phyloP scores from a whole-genome alignment of 164 flowering plant species.

The Vitis amurensis region DNA sequence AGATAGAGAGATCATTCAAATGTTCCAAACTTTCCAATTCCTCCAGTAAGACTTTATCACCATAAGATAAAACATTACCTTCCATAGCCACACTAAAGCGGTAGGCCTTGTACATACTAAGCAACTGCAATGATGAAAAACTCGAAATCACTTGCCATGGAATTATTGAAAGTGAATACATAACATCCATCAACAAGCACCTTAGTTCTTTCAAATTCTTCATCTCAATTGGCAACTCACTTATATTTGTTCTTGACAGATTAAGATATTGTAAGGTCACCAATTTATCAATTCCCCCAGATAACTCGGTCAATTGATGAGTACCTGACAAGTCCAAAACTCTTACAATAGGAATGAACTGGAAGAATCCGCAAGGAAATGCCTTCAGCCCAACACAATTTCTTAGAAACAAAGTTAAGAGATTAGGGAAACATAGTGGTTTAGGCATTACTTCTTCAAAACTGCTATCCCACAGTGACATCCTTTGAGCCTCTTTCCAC shows the following conservation, averaged over 20 bases:
- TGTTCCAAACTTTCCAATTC: background rate
- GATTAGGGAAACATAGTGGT: background rate
- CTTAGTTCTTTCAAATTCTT: background rate
- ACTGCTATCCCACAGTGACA: background rate
- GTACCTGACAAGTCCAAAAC: conserved; percentile 12
- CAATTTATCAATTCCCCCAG: background rate
- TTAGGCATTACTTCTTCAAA: background rate
- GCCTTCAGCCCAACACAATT: background rate
- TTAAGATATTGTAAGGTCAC: conserved; percentile 7
- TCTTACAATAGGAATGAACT: background rate
- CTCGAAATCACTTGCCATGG: conserved; percentile 6
- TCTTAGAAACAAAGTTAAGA: conserved; percentile 5
- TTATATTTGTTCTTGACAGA: background rate
- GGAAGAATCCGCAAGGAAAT: background rate
- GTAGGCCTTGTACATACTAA: too few relatives aligned
- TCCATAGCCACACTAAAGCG: too few relatives aligned
- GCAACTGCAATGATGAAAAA: background rate
- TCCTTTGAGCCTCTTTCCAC: background rate
- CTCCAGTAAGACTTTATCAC: background rate
- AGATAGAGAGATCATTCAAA: background rate
- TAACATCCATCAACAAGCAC: conserved; percentile 1
- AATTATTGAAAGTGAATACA: background rate
- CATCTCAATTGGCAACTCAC: conserved; percentile 4
- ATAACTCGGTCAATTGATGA: background rate
- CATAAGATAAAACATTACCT: too few relatives aligned